phyloP scores from a whole-genome alignment of 2,329 filamentous ascomycete genomes.

The Talaromyces marneffei region DNA sequence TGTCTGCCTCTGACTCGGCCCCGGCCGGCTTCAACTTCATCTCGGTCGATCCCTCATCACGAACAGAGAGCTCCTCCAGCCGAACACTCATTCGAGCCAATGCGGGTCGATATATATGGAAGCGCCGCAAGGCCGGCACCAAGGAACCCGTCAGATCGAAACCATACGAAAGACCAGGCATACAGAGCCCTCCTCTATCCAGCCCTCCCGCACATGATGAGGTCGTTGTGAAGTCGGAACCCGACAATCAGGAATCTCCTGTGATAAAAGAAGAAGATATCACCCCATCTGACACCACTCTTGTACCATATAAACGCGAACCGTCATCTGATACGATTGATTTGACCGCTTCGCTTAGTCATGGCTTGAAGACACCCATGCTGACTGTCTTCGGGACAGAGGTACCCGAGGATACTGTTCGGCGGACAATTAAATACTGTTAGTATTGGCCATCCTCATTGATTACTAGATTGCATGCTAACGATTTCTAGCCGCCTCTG shows the following conservation, averaged over 20 bases:
- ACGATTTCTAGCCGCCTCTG: slow-evolving; percentile 9
- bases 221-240: neutral
- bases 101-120: slow-evolving; percentile 24
- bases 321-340: neutral
- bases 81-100: slow-evolving; percentile 23
- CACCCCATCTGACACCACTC: neutral
- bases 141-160: slow-evolving; percentile 9
- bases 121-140: slow-evolving; percentile 16
- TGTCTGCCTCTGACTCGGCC: neutral
- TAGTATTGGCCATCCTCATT: neutral
- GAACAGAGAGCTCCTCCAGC: slow-evolving; percentile 13
- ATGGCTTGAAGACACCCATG: slow-evolving; percentile 11
- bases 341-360: slow-evolving; percentile 1
- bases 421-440: slow-evolving; percentile 14
- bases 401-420: slow-evolving; percentile 10
- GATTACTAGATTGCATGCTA: neutral
- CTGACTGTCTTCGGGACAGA: slow-evolving; percentile 12
- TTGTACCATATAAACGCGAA: neutral
- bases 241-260: neutral
- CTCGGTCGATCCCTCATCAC: slow-evolving; percentile 15
- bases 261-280: neutral
- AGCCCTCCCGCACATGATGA: neutral
- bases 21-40: slow-evolving; percentile 15
- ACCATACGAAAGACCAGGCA: slow-evolving; percentile 6
- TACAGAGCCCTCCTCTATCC: slow-evolving; percentile 1